A percentile compares a stretch with the other conserved stretches of the same genome.
Evolutionary conservation across 73 alveolate genomes (phyloP).

Genomic region (Halteria grandinella): DNA sequence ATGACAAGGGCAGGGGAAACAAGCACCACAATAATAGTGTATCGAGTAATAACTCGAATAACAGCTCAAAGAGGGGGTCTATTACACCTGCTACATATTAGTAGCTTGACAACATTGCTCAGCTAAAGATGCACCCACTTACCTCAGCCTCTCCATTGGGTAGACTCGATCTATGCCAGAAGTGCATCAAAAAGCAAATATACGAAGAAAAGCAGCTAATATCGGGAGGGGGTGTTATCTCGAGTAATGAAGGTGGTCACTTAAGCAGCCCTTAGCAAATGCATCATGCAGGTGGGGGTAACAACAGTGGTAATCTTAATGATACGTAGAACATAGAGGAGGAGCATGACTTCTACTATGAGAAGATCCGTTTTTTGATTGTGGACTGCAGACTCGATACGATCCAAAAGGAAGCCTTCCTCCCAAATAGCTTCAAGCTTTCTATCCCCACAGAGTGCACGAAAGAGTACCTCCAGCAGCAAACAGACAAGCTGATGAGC

Average conservation of each 20-base stretch:
- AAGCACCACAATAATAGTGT: too few relatives aligned
- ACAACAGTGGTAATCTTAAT: neutral
- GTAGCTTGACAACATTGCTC: too few relatives aligned
- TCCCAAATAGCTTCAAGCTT: constrained; percentile 24
- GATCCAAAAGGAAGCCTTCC: constrained; percentile 33
- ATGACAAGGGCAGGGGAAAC: too few relatives aligned
- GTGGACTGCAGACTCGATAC: constrained; percentile 50
- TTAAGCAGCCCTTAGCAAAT: too few relatives aligned
- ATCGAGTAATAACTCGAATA: too few relatives aligned
- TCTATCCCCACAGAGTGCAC: constrained; percentile 17
- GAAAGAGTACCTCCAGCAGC: constrained; percentile 17
- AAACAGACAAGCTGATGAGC: constrained; percentile 9
- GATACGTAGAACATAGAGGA: constrained; percentile 16
- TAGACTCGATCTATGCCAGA: constrained; percentile 3
- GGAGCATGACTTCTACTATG: constrained; percentile 41
- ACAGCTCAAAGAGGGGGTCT: too few relatives aligned
- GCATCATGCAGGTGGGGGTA: neutral
- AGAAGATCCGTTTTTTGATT: constrained; percentile 24
- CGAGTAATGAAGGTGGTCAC: too few relatives aligned
- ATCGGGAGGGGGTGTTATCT: too few relatives aligned
- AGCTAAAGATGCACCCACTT: too few relatives aligned
- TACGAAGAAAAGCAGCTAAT: constrained; percentile 33
- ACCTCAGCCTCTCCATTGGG: too few relatives aligned
- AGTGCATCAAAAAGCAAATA: constrained; percentile 9
- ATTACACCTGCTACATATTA: too few relatives aligned